Conservation (phyloP, 345 rosid species). For the Luvunga scandens region DNA sequence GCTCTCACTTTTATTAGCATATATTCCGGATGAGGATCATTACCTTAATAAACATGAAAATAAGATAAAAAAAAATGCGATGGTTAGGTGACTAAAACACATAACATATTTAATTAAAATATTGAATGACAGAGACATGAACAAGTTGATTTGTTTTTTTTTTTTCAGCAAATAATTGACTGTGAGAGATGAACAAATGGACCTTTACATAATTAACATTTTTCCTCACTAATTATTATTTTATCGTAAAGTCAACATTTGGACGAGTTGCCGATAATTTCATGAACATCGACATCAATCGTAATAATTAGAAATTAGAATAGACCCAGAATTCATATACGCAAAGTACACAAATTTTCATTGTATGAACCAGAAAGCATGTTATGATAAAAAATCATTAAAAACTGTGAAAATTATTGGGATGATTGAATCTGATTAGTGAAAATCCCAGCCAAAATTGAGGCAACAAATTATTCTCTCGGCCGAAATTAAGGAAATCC, state of each 20-base stretch:
- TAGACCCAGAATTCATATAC: not conserved
- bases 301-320: not conserved
- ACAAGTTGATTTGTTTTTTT: not conserved
- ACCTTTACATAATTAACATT: not conserved
- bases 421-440: not conserved
- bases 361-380: not conserved
- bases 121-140: not conserved
- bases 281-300: not conserved
- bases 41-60: too few relatives aligned
- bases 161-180: not conserved
- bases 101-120: not conserved
- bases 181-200: not conserved
- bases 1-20: too few relatives aligned
- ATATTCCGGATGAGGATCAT: too few relatives aligned
- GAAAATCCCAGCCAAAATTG: conserved; percentile 7
- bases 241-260: not conserved
- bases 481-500: conserved; percentile 8
- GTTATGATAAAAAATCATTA: not conserved
- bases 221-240: not conserved
- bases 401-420: not conserved
- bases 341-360: too few relatives aligned
- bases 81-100: not conserved
- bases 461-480: not conserved
- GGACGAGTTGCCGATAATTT: not conserved
- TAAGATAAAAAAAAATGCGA: too few relatives aligned